These are phyloP conservation scores for Avena atlantica DNA, from an alignment of 176 grass and related monocot species.

Conservation along the genomic window DNA sequence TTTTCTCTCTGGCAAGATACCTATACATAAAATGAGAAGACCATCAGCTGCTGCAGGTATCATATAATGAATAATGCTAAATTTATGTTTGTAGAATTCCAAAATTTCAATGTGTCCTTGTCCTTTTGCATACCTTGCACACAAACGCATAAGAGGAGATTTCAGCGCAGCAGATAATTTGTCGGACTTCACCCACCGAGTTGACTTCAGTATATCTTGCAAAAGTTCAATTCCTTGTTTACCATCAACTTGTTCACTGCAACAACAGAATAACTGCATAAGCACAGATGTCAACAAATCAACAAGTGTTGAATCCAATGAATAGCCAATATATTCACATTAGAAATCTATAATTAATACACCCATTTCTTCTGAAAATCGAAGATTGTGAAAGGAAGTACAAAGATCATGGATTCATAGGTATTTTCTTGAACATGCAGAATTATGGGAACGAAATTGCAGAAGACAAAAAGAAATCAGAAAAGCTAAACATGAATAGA, in stretches of 20 bases:
- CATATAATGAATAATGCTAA: constrained; percentile 7
- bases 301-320: background rate
- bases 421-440: background rate
- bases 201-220: constrained; percentile 72
- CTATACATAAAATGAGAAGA: constrained; percentile 48
- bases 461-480: background rate
- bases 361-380: background rate
- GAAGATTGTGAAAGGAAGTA: constrained; percentile 8
- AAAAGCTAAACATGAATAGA: constrained; percentile 3
- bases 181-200: constrained; percentile 71
- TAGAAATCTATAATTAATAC: constrained; percentile 5
- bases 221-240: constrained; percentile 77
- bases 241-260: constrained; percentile 60
- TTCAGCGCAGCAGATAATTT: constrained; percentile 67
- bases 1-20: constrained; percentile 90
- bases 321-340: constrained; percentile 24
- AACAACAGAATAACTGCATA: constrained; percentile 40
- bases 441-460: background rate
- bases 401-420: background rate
- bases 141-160: constrained; percentile 82
- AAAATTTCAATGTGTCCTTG: background rate
- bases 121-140: constrained; percentile 65
- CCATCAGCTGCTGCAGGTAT: constrained; percentile 18
- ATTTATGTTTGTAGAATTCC: background rate
- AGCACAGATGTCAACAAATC: constrained; percentile 22